phyloP scores from a whole-genome alignment of 2,329 filamentous ascomycete species.

The Corynespora cassiicola region DNA sequence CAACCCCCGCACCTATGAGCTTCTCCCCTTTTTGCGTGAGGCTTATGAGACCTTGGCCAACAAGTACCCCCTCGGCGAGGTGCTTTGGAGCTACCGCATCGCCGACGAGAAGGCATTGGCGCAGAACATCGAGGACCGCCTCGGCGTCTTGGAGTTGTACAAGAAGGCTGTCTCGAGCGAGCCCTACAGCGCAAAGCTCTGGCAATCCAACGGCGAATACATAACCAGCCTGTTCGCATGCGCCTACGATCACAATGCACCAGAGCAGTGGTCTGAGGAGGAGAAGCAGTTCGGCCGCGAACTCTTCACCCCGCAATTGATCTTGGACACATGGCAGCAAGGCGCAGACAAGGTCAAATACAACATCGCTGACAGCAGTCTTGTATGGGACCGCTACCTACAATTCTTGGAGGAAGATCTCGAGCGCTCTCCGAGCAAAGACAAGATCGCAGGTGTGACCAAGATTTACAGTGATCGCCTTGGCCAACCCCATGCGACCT shows the following conservation, averaged over 20 bases:
- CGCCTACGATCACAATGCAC: slow-evolving; percentile 61
- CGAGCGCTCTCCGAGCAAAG: slow-evolving; percentile 59
- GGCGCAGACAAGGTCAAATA: slow-evolving; percentile 75
- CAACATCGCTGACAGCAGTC: slow-evolving; percentile 77
- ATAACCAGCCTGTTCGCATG: slow-evolving; percentile 74
- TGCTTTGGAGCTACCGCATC: slow-evolving; percentile 78
- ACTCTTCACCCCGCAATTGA: slow-evolving; percentile 71
- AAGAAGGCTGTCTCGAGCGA: slow-evolving; percentile 74
- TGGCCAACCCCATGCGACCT: slow-evolving; percentile 73
- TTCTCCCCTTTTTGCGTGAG: slow-evolving; percentile 54
- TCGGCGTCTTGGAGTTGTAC: slow-evolving; percentile 75
- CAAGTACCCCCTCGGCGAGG: slow-evolving; percentile 75
- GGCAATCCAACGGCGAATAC: slow-evolving; percentile 80
- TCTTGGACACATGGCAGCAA: slow-evolving; percentile 73
- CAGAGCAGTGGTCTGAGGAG: slow-evolving; percentile 63
- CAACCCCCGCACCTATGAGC: slow-evolving; percentile 50
- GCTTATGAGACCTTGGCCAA: slow-evolving; percentile 66
- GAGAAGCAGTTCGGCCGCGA: slow-evolving; percentile 74
- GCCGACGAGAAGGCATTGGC: slow-evolving; percentile 72
- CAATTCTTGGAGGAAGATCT: slow-evolving; percentile 74
- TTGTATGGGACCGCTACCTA: slow-evolving; percentile 81
- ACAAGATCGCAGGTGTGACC: slow-evolving; percentile 68
- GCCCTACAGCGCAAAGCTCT: slow-evolving; percentile 74
- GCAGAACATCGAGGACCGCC: slow-evolving; percentile 69
- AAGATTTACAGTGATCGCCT: slow-evolving; percentile 75